Conservation (phyloP, 2,329 filamentous ascomycete species). For the Calonectria naviculata region DNA sequence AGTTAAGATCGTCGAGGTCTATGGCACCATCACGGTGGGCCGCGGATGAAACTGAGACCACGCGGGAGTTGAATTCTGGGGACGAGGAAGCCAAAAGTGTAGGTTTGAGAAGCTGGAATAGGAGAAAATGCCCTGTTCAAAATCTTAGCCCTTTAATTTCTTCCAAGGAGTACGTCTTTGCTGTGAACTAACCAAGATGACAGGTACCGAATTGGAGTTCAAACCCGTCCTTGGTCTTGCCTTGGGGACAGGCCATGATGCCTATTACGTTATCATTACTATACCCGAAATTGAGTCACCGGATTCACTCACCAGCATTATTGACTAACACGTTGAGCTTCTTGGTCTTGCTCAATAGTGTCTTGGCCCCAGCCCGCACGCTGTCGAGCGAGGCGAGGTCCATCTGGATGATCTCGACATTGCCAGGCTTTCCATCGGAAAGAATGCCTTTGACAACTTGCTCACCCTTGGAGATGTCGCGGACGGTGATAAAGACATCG, state of each 20-base stretch:
- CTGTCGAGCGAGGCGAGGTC: background rate
- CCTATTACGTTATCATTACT: background rate
- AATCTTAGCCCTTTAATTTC: no score
- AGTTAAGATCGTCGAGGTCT: background rate
- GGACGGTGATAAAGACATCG: background rate
- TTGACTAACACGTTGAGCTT: background rate
- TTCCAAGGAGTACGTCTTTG: background rate
- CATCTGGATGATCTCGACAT: background rate
- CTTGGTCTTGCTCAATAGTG: background rate
- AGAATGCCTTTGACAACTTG: background rate
- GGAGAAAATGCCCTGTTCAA: background rate
- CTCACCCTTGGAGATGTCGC: background rate
- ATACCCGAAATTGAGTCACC: no score
- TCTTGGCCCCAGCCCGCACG: background rate
- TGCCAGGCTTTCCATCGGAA: no score
- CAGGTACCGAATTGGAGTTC: background rate
- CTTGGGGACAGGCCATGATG: background rate
- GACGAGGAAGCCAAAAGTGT: background rate
- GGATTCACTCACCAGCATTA: no score
- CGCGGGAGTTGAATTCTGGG: background rate
- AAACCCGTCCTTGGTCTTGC: background rate
- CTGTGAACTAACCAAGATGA: background rate
- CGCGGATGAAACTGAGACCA: background rate
- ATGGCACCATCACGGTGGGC: background rate
- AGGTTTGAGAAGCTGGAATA: background rate